Evolutionary conservation across 345 rosid species (phyloP).

Genomic region (Eucalyptus curtisii): DNA sequence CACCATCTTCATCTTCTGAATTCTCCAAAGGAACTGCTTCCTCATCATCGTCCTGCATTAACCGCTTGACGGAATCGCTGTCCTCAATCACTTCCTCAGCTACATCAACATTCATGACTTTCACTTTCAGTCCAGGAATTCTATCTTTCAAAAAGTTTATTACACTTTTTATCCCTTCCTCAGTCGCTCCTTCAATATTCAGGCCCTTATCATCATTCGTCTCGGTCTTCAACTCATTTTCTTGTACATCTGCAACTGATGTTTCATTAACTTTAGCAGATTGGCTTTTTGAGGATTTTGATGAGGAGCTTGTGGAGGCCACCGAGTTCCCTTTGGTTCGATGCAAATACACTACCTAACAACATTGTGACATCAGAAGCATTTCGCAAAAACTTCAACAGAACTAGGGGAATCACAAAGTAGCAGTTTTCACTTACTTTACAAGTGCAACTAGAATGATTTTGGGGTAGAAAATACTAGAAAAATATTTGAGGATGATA

Average conservation of each 20-base stretch:
- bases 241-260: slow-evolving; percentile 39
- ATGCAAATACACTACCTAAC: slow-evolving; percentile 74
- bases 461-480: not conserved
- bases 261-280: slow-evolving; percentile 33
- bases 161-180: slow-evolving; percentile 88
- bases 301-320: slow-evolving; percentile 13
- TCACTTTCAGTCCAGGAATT: slow-evolving; percentile 87
- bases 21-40: slow-evolving; percentile 28
- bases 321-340: slow-evolving; percentile 42
- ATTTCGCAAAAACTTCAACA: not conserved
- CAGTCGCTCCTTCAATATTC: slow-evolving; percentile 65
- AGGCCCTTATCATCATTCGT: slow-evolving; percentile 52
- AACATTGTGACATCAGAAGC: not conserved
- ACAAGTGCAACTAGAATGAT: not conserved
- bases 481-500: not conserved
- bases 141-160: slow-evolving; percentile 86
- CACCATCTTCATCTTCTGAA: slow-evolving; percentile 43
- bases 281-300: slow-evolving; percentile 30
- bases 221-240: slow-evolving; percentile 51
- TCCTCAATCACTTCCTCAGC: slow-evolving; percentile 45
- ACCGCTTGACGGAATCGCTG: slow-evolving; percentile 39
- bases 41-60: slow-evolving; percentile 54
- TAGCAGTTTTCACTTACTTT: not conserved
- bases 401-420: not conserved
- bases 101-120: slow-evolving; percentile 51